A percentile compares a stretch with the other conserved stretches of the same genome.
phyloP scores from a whole-genome alignment of 352 stramenopile species.

The Globisporangium middletonii region DNA sequence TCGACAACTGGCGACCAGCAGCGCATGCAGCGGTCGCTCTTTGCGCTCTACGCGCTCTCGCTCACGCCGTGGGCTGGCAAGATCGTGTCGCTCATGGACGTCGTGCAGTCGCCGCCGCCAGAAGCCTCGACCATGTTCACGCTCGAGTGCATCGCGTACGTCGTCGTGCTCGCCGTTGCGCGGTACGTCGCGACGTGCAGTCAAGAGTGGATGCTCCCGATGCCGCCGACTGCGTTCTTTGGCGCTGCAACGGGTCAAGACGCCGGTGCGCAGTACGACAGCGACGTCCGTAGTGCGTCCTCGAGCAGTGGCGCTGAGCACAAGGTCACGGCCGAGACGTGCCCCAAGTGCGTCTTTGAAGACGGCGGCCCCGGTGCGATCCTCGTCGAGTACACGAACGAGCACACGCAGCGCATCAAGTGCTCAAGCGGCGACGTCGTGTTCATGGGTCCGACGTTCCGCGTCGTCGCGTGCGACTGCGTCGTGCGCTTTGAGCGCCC shows the following conservation, averaged over 20 bases:
- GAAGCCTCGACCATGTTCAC: slow-evolving; percentile 40
- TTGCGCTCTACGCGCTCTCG: slow-evolving; percentile 45
- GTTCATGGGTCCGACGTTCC: slow-evolving; percentile 66
- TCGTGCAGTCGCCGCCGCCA: slow-evolving; percentile 33
- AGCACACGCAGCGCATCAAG: slow-evolving; percentile 35
- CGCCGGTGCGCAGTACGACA: slow-evolving; percentile 29
- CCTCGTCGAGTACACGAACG: slow-evolving; percentile 57
- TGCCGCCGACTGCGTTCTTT: slow-evolving; percentile 75
- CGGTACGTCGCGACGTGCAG: slow-evolving; percentile 41
- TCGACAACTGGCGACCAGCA: slow-evolving; percentile 40
- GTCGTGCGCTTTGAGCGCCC: slow-evolving; percentile 61
- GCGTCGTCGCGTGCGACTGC: slow-evolving; percentile 81
- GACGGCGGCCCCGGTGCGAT: slow-evolving; percentile 68
- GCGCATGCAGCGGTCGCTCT: slow-evolving; percentile 51
- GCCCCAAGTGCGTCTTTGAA: slow-evolving; percentile 75
- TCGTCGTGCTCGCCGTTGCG: slow-evolving; percentile 32
- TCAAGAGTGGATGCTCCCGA: slow-evolving; percentile 53
- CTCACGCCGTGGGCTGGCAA: slow-evolving; percentile 61
- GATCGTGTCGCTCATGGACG: slow-evolving; percentile 44
- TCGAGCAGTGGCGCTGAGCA: background rate
- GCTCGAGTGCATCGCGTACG: slow-evolving; percentile 29
- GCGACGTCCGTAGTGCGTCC: slow-evolving; percentile 14
- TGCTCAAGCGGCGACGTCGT: slow-evolving; percentile 40
- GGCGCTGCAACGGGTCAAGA: slow-evolving; percentile 44
- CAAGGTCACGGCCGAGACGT: slow-evolving; percentile 73